A percentile compares a stretch with the other conserved stretches of the same genome.
phyloP scores from a whole-genome alignment of 192 early-diverging fungal genomes.

The Entrophospora sp. region DNA sequence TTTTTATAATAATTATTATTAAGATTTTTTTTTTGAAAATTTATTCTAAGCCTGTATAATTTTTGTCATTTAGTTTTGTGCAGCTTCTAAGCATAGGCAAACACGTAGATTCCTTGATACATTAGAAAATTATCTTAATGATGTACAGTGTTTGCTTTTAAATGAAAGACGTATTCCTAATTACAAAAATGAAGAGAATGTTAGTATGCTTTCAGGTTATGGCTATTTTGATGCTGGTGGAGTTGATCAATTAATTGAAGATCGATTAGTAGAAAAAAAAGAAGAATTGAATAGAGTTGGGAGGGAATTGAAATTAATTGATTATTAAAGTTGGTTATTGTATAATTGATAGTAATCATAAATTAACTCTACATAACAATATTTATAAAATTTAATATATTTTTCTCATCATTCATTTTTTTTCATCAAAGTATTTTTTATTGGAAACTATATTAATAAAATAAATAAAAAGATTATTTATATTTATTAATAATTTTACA shows the following conservation, averaged over 20 bases:
- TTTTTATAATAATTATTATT: not conserved
- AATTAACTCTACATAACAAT: no score
- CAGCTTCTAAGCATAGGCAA: constrained; percentile 41
- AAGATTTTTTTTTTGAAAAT: not conserved
- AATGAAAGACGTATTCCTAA: constrained; percentile 31
- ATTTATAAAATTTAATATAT: no score
- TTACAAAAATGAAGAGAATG: constrained; percentile 24
- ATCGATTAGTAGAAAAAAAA: constrained; percentile 10
- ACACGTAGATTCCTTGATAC: constrained; percentile 34
- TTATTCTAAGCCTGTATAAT: no score
- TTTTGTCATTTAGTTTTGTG: constrained; percentile 27
- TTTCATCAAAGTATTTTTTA: no score
- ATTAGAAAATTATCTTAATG: constrained; percentile 29
- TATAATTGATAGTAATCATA: no score
- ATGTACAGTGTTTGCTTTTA: constrained; percentile 27
- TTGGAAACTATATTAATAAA: no score
- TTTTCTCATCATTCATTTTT: no score
- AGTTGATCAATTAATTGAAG: constrained; percentile 6
- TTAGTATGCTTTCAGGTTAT: constrained; percentile 25
- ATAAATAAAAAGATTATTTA: no score
- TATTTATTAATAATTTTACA: no score
- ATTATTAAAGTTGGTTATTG: no score
- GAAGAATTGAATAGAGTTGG: constrained; percentile 15
- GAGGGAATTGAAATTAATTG: constrained; percentile 10
- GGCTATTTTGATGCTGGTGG: constrained; percentile 36